phyloP scores from a whole-genome alignment of 257 asterid genomes.

The Nemophila menziesii region DNA sequence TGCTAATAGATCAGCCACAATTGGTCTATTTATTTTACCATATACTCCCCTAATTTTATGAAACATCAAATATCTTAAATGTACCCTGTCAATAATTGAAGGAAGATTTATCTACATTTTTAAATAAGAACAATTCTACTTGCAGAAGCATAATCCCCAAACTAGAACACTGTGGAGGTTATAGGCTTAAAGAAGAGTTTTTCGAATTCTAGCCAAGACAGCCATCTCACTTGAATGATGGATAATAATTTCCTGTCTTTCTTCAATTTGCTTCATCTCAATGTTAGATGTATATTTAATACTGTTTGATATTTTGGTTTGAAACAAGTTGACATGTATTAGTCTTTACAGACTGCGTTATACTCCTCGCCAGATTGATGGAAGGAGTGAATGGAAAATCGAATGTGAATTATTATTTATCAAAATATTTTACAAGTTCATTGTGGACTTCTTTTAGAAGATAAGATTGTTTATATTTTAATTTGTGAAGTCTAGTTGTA shows the following conservation, averaged over 20 bases:
- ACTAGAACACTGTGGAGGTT: slow-evolving; percentile 42
- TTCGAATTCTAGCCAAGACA: slow-evolving; percentile 49
- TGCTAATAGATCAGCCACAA: too few species aligned
- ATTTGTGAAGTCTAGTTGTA: too few species aligned
- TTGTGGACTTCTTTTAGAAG: too few species aligned
- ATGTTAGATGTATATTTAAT: background rate
- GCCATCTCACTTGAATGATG: slow-evolving; percentile 35
- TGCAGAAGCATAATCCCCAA: slow-evolving; percentile 31
- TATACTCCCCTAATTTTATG: too few species aligned
- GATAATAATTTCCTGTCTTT: slow-evolving; percentile 14
- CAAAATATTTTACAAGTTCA: too few species aligned
- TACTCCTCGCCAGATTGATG: slow-evolving; percentile 14
- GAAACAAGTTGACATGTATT: background rate
- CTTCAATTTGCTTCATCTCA: background rate
- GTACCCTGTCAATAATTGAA: too few species aligned
- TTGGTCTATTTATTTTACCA: too few species aligned
- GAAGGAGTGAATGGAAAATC: slow-evolving; percentile 27
- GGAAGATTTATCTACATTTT: too few species aligned
- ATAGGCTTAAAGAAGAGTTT: slow-evolving; percentile 29
- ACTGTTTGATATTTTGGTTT: background rate
- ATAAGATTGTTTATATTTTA: too few species aligned
- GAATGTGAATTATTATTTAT: too few species aligned
- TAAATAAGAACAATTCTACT: too few species aligned
- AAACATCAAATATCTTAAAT: too few species aligned
- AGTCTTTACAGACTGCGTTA: slow-evolving; percentile 26